Evolutionary conservation across 495 filamentous ascomycete genomes (phyloP), one percentile per base, ranked within the genome.

Genomic region (Penicillium chermesinum): DNA sequence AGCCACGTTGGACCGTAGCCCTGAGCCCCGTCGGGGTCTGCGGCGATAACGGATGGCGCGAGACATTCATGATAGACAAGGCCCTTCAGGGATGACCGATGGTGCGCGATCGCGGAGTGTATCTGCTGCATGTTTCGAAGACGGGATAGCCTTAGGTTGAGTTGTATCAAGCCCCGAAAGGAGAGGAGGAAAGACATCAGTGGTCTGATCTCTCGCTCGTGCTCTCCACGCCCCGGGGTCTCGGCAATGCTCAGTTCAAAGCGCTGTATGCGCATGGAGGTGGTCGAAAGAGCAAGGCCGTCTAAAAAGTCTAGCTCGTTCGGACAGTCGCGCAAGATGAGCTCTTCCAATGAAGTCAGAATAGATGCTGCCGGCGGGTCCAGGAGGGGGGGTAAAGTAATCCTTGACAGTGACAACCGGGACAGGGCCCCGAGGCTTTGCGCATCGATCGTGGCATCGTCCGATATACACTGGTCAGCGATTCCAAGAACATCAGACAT

Each of bases 21-120:
- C 22, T 42, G 46, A 16, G 19, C 25, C 14, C 3, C 45, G 41
- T 38, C 42, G 25, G 4, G 41, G 50, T 21, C 40, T 35, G 48
- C 48, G 16, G 50, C 32, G 21, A 42, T 48, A 18, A 55, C 36
- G 5, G 39, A 18, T 18, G 13, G 14, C n/a, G 51, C 44, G 22
- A 19, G 32, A 15, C 40, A 22, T 22, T 55, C 44, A 27, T 55
- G 53, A 22, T 48, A 55, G 1, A 17, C 21, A 20, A 55, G 30
- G 18, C 12, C 41, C 36, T 55, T 36, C 15, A 55, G 18, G 6
- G 53, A 48, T 6, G 34, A 15, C 9, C n/a, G 13, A 21, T 52
- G 48, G 14, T 52, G 27, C 20, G 15, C 8, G 21, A 52, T 45
- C 1, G 22, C 53, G 1, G 13, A 7, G 15, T 33, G 25, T n/a